These are phyloP conservation scores for Cladophialophora yegresii DNA, from an alignment of 2,329 filamentous ascomycete species.

Conservation along the genomic window DNA sequence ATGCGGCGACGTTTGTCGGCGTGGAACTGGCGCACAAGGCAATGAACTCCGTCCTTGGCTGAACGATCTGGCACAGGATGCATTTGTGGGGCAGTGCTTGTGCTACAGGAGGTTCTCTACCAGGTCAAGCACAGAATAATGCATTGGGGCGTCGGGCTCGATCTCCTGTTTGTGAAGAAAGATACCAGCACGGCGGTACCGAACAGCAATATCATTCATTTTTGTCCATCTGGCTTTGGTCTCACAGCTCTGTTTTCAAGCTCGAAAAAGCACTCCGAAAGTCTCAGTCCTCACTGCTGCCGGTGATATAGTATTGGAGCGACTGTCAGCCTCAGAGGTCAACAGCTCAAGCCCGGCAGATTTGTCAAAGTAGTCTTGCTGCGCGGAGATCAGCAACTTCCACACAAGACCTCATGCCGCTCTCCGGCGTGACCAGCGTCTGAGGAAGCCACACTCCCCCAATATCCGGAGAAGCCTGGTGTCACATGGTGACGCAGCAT, in stretches of 20 bases:
- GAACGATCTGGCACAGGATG: conserved; percentile 6
- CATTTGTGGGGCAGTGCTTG: background rate
- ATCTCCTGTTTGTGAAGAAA: background rate
- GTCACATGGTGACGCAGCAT: background rate
- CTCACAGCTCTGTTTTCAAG: too few species aligned
- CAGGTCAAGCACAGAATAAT: background rate
- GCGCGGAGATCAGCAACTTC: too few species aligned
- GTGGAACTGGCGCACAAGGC: conserved; percentile 55
- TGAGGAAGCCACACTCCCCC: background rate
- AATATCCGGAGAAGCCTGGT: background rate
- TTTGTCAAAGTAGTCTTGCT: too few species aligned
- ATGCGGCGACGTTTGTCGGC: conserved; percentile 82
- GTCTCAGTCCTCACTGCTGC: too few species aligned
- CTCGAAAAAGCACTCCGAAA: too few species aligned
- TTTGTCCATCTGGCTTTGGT: background rate
- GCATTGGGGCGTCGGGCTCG: background rate
- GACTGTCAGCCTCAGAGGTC: too few species aligned
- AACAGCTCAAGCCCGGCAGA: too few species aligned
- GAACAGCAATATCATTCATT: background rate
- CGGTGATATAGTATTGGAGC: too few species aligned
- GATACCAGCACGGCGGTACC: background rate
- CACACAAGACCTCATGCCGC: background rate
- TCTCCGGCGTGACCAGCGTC: background rate
- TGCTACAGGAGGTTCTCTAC: background rate
- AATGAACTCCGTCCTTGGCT: conserved; percentile 53